phyloP scores from a whole-genome alignment of 2,329 filamentous ascomycete genomes.

The Metarhizium rileyi region DNA sequence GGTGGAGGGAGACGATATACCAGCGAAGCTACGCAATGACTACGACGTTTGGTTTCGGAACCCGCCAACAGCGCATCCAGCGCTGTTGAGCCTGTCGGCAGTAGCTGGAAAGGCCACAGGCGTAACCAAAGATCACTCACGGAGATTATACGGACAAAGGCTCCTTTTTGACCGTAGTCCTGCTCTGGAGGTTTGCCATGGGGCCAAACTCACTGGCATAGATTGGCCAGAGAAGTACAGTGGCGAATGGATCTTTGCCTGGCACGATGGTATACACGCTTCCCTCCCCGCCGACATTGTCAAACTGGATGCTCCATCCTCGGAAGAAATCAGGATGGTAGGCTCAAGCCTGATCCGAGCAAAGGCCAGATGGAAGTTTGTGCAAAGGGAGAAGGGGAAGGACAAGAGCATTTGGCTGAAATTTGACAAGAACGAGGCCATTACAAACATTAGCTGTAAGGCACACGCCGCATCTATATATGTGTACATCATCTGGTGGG shows the following conservation, averaged over 20 bases:
- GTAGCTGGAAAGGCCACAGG: constrained; percentile 34
- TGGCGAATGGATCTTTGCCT: constrained; percentile 48
- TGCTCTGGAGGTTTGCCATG: constrained; percentile 36
- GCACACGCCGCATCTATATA: no score
- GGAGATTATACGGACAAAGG: constrained; percentile 36
- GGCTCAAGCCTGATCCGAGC: constrained; percentile 38
- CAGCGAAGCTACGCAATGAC: constrained; percentile 32
- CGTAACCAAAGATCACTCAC: constrained; percentile 35
- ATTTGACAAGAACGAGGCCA: constrained; percentile 57
- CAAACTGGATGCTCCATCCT: constrained; percentile 36
- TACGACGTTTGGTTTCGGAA: constrained; percentile 42
- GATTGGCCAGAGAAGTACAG: constrained; percentile 40
- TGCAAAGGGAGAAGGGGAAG: constrained; percentile 33
- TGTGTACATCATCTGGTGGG: no score
- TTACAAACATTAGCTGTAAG: constrained; percentile 53
- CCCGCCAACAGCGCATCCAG: constrained; percentile 30
- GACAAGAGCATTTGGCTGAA: constrained; percentile 41
- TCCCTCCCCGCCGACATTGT: constrained; percentile 40
- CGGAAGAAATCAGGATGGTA: constrained; percentile 35
- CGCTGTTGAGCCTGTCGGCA: constrained; percentile 30
- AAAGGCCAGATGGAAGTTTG: constrained; percentile 44
- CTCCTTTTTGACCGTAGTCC: constrained; percentile 34
- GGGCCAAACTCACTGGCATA: constrained; percentile 40
- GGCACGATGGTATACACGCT: constrained; percentile 43
- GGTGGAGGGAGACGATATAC: constrained; percentile 33